Conservation (phyloP, 768 basidiomycete species). For the Astraeus odoratus region DNA sequence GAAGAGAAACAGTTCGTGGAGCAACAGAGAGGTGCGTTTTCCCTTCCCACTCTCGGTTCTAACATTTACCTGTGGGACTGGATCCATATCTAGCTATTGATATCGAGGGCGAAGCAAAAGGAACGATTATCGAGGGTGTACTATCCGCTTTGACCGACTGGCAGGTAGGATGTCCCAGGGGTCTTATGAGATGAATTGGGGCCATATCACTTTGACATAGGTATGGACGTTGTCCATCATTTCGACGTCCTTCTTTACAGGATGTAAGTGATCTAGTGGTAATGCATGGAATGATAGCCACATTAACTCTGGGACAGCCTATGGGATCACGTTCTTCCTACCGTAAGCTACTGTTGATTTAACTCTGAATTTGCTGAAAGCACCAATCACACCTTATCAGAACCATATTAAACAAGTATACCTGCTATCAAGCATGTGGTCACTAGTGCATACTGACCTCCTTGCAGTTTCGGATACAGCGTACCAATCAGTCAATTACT, state of each 20-base stretch:
- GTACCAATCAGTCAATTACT: slow-evolving; percentile 54
- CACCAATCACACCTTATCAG: background rate
- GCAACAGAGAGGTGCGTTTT: slow-evolving; percentile 46
- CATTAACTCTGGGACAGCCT: slow-evolving; percentile 36
- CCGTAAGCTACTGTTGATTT: slow-evolving; percentile 45
- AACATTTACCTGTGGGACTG: background rate
- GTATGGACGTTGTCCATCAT: slow-evolving; percentile 24
- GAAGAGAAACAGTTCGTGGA: slow-evolving; percentile 53
- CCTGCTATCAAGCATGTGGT: background rate
- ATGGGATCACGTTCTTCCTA: slow-evolving; percentile 64
- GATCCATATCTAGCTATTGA: slow-evolving; percentile 44
- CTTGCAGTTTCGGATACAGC: slow-evolving; percentile 46
- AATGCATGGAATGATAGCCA: background rate
- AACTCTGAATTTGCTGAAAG: background rate
- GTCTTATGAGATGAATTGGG: background rate
- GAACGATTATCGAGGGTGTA: slow-evolving; percentile 44
- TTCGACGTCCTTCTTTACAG: slow-evolving; percentile 51
- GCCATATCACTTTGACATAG: background rate
- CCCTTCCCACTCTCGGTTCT: background rate
- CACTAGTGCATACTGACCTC: slow-evolving; percentile 1
- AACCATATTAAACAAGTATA: background rate
- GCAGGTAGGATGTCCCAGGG: slow-evolving; percentile 35
- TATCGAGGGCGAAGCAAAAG: slow-evolving; percentile 58
- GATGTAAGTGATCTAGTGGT: slow-evolving; percentile 37
- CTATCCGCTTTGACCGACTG: slow-evolving; percentile 49